Percentiles rank a stretch among this genome's conserved stretches.
phyloP scores from a whole-genome alignment of 306 rosid species.

The Sindora glabra region DNA sequence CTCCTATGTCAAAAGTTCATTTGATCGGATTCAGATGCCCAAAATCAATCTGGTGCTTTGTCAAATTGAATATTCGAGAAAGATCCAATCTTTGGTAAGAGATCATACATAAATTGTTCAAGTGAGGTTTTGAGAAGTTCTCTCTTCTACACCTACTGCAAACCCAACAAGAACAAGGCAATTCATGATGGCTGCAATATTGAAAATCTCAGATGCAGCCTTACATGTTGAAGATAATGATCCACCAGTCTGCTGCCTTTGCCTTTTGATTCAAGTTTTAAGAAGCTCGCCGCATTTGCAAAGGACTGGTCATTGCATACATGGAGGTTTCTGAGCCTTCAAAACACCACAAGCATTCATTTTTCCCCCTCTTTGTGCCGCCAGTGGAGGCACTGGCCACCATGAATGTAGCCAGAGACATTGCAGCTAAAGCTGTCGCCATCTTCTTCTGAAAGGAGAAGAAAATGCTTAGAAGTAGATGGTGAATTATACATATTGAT shows the following conservation, averaged over 20 bases:
- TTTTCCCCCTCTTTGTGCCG: slow-evolving; percentile 22
- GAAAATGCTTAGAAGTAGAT: not conserved
- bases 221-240: slow-evolving; percentile 58
- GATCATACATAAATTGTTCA: slow-evolving; percentile 2
- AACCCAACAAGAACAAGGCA: slow-evolving; percentile 69
- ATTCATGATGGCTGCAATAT: slow-evolving; percentile 62
- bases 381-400: slow-evolving; percentile 23
- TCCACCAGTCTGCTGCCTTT: slow-evolving; percentile 40
- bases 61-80: slow-evolving; percentile 24
- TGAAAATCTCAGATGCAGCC: slow-evolving; percentile 76
- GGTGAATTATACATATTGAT: not conserved
- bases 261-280: slow-evolving; percentile 41
- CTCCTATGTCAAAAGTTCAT: no score
- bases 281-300: slow-evolving; percentile 53
- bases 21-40: not conserved
- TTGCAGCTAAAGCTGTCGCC: slow-evolving; percentile 53
- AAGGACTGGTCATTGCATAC: slow-evolving; percentile 45
- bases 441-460: slow-evolving; percentile 27
- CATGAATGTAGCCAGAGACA: slow-evolving; percentile 39
- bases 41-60: slow-evolving; percentile 12
- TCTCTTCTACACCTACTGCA: slow-evolving; percentile 81
- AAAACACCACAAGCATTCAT: slow-evolving; percentile 53
- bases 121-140: slow-evolving; percentile 10
- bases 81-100: slow-evolving; percentile 13
- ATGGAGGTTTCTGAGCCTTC: slow-evolving; percentile 55